Percentiles rank a stretch among this genome's conserved stretches.
Conservation (phyloP, 192 early-diverging fungal species). For the Coemansia sp. region DNA sequence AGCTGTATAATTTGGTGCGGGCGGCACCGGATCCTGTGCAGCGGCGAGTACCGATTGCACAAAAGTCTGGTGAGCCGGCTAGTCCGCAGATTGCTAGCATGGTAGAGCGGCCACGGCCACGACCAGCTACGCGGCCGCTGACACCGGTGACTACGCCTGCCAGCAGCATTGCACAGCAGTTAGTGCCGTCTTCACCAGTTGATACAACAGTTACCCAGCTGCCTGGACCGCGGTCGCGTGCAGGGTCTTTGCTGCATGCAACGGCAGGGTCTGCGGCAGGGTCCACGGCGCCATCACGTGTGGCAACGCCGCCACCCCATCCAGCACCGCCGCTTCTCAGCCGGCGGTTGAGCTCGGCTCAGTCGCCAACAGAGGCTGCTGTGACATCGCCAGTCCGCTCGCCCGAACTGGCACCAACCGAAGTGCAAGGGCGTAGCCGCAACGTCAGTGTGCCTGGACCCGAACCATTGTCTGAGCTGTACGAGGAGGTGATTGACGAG, state of each 20-base stretch:
- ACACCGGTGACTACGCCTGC: slow-evolving; percentile 18
- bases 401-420: neutral
- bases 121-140: slow-evolving; percentile 13
- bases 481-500: slow-evolving; percentile 41
- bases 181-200: neutral
- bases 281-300: slow-evolving; percentile 29
- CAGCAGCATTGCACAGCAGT: neutral
- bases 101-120: neutral
- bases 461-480: neutral
- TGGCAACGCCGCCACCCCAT: slow-evolving; percentile 15
- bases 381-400: neutral
- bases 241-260: slow-evolving; percentile 28
- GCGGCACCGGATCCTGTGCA: slow-evolving; percentile 54
- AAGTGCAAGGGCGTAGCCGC: neutral
- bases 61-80: neutral
- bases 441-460: neutral
- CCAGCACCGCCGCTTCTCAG: neutral
- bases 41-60: neutral
- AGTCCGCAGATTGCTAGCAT: neutral
- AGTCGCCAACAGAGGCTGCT: slow-evolving; percentile 1
- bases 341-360: neutral
- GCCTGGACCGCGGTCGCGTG: slow-evolving; percentile 19
- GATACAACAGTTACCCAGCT: neutral
- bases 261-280: slow-evolving; percentile 19
- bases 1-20: slow-evolving; percentile 73